Percentiles rank a stretch among this genome's conserved stretches.
Conservation (phyloP, 2,329 filamentous ascomycete species). For the Sporothrix brunneoviolacea region DNA sequence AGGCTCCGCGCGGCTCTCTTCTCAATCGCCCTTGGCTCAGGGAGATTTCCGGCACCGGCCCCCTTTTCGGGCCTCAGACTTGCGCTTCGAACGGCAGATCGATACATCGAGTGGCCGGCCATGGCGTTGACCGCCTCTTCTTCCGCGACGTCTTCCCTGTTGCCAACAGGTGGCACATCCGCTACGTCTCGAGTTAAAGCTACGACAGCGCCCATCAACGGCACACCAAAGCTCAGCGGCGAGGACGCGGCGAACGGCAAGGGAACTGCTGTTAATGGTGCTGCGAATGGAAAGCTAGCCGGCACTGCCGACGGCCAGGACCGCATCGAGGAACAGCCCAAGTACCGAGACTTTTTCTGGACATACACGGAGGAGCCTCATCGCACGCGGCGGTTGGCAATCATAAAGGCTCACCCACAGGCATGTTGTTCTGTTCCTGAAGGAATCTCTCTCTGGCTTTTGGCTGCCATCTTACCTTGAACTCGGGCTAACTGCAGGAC, state of each 20-base stretch:
- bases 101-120: too few relatives aligned
- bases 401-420: conserved; percentile 97
- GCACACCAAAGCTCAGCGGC: too few relatives aligned
- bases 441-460: neutral
- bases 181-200: neutral
- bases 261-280: too few relatives aligned
- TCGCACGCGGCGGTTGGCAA: conserved; percentile 79
- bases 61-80: neutral
- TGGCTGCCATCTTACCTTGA: too few relatives aligned
- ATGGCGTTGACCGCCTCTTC: conserved; percentile 11
- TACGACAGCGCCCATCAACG: neutral
- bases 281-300: neutral
- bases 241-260: too few relatives aligned
- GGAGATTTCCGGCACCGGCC: too few relatives aligned
- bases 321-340: conserved; percentile 31
- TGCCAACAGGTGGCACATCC: neutral
- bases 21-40: neutral
- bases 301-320: conserved; percentile 17
- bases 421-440: conserved; percentile 37
- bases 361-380: conserved; percentile 98
- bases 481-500: too few relatives aligned
- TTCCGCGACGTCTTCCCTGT: neutral
- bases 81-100: too few relatives aligned
- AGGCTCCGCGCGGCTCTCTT: too few relatives aligned
- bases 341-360: conserved; percentile 78